These are phyloP conservation scores for Lichina pygmaea DNA, from an alignment of 495 filamentous ascomycete genomes.

Conservation along the genomic window DNA sequence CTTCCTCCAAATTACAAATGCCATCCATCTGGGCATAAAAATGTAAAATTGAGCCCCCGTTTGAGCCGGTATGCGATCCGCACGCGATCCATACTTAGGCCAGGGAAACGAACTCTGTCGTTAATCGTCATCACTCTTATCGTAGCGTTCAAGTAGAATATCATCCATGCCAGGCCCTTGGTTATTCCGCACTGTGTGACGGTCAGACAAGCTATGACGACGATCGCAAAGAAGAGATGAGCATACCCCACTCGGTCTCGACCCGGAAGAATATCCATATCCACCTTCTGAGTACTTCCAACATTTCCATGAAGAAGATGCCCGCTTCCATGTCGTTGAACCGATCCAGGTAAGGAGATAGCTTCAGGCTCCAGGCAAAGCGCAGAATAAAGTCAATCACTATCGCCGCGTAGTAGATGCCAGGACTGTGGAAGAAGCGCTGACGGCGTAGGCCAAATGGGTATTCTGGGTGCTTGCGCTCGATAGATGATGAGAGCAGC, in stretches of 20 bases:
- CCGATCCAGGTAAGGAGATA: constrained; percentile 52
- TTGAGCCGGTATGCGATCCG: too few species aligned
- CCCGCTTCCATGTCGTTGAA: constrained; percentile 62
- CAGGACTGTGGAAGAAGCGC: constrained; percentile 36
- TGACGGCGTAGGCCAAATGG: constrained; percentile 53
- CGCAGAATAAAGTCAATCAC: constrained; percentile 51
- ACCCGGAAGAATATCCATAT: constrained; percentile 91
- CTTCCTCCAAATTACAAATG: too few species aligned
- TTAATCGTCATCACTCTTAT: constrained; percentile 25
- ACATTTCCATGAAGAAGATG: constrained; percentile 63
- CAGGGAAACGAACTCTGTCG: not conserved
- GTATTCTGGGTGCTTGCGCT: constrained; percentile 27
- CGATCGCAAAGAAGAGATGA: not conserved
- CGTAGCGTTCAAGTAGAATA: constrained; percentile 24
- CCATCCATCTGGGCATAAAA: too few species aligned
- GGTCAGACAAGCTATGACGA: constrained; percentile 7
- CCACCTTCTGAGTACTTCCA: constrained; percentile 75
- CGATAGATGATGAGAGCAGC: constrained; percentile 29
- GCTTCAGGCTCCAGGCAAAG: constrained; percentile 72
- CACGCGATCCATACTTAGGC: too few species aligned
- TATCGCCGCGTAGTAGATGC: constrained; percentile 64
- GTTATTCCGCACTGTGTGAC: constrained; percentile 22
- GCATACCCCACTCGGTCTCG: constrained; percentile 69
- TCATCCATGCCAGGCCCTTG: constrained; percentile 25
- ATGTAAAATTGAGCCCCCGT: too few species aligned